phyloP scores from a whole-genome alignment of 2,329 filamentous ascomycete genomes.

The Calycina marina region DNA sequence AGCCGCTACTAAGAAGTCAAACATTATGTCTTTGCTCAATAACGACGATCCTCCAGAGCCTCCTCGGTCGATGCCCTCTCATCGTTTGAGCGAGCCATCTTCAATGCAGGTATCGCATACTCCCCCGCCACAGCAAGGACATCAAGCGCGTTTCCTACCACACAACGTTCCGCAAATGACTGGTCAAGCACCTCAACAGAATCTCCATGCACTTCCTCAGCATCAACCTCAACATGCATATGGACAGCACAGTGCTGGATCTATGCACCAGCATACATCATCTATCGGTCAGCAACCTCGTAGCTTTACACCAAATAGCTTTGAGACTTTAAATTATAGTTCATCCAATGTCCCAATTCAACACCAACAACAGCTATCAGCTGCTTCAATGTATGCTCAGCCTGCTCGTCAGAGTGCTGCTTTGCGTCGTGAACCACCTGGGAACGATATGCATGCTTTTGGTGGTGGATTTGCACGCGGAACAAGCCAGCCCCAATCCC shows the following conservation, averaged over 20 bases:
- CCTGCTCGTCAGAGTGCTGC: constrained; percentile 16
- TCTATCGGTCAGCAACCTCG: constrained; percentile 16
- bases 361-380: constrained; percentile 21
- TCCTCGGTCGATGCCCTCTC: constrained; percentile 7
- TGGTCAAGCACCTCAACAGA: constrained; percentile 30
- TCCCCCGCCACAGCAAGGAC: constrained; percentile 17
- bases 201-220: constrained; percentile 30
- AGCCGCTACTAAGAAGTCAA: constrained; percentile 44
- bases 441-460: constrained; percentile 17
- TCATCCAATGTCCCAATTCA: constrained; percentile 22
- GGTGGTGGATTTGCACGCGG: constrained; percentile 16
- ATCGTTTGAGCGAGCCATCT: constrained; percentile 16
- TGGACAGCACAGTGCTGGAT: constrained; percentile 32
- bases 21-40: constrained; percentile 46
- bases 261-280: constrained; percentile 33
- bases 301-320: constrained; percentile 19
- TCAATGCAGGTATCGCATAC: constrained; percentile 14
- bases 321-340: constrained; percentile 27
- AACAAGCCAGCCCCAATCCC: constrained; percentile 9
- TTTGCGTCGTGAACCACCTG: constrained; percentile 18
- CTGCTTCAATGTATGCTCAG: constrained; percentile 17
- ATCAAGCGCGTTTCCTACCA: constrained; percentile 26
- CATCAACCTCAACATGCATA: constrained; percentile 29
- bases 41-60: constrained; percentile 30
- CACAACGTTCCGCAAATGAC: constrained; percentile 21